phyloP scores from a whole-genome alignment of 192 early-diverging fungal genomes.

The Backusella sp. region DNA sequence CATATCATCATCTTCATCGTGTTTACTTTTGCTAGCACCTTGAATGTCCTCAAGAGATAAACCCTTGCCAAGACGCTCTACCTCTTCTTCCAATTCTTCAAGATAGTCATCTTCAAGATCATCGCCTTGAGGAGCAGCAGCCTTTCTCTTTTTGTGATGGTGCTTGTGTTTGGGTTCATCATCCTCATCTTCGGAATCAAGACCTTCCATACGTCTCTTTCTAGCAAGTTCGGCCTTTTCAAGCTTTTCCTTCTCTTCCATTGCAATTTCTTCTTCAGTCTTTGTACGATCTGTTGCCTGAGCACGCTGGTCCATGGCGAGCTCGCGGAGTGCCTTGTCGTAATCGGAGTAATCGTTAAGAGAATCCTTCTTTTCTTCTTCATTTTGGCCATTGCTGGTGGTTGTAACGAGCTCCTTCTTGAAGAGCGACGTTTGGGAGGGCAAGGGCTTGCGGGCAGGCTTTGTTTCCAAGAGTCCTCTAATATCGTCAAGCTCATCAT shows the following conservation, averaged over 20 bases:
- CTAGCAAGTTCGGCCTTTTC: constrained; percentile 83
- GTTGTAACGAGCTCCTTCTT: constrained; percentile 8
- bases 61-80: constrained; percentile 35
- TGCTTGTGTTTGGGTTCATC: background rate
- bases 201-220: constrained; percentile 82
- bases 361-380: constrained; percentile 30
- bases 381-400: constrained; percentile 25
- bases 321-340: constrained; percentile 78
- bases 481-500: constrained; percentile 86
- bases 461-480: constrained; percentile 64
- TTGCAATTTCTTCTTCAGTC: constrained; percentile 90
- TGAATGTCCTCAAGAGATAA: constrained; percentile 34
- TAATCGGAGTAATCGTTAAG: constrained; percentile 66
- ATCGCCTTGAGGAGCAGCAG: constrained; percentile 57
- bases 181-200: constrained; percentile 55
- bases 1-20: constrained; percentile 24
- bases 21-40: constrained; percentile 28
- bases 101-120: constrained; percentile 71
- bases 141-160: constrained; percentile 48
- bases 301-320: constrained; percentile 83
- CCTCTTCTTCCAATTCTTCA: constrained; percentile 42
- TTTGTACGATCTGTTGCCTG: constrained; percentile 88
- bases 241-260: constrained; percentile 81
- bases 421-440: constrained; percentile 39
- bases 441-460: constrained; percentile 39